phyloP scores from a whole-genome alignment of 2,329 filamentous ascomycete species.

The Blumeria graminis region DNA sequence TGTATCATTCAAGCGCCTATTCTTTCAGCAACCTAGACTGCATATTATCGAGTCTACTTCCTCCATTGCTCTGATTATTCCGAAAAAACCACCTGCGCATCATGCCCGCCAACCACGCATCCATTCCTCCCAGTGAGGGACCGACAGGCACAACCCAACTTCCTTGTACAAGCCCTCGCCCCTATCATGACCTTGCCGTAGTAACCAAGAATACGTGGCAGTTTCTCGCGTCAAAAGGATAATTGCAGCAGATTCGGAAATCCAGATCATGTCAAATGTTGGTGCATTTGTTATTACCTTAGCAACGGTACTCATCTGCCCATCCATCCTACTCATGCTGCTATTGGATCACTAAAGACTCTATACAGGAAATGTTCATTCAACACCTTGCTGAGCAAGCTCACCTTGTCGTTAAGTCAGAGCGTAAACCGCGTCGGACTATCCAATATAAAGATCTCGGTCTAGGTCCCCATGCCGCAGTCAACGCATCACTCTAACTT shows the following conservation, averaged over 20 bases:
- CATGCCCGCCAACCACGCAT: conserved; percentile 87
- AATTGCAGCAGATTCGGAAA: conserved; percentile 67
- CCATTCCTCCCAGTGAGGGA: conserved; percentile 58
- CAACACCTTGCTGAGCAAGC: conserved; percentile 71
- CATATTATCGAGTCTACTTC: too few species aligned
- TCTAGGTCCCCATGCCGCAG: conserved; percentile 15
- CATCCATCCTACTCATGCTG: too few species aligned
- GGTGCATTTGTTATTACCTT: conserved; percentile 84
- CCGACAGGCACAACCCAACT: conserved; percentile 66
- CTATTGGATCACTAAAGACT: background rate
- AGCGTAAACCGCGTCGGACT: conserved; percentile 76
- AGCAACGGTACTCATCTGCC: conserved; percentile 36
- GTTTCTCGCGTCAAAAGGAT: conserved; percentile 94
- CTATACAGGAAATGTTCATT: conserved; percentile 65
- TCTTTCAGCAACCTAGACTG: too few species aligned
- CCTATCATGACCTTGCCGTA: conserved; percentile 1
- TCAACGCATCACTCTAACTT: conserved; percentile 1
- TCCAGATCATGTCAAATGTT: conserved; percentile 70
- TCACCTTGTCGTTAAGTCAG: conserved; percentile 70
- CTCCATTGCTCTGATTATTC: too few species aligned
- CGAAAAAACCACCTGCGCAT: background rate
- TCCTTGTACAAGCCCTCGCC: conserved; percentile 36
- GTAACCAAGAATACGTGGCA: conserved; percentile 17
- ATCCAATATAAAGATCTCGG: conserved; percentile 90
- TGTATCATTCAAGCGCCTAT: too few species aligned